phyloP scores from a whole-genome alignment of 2,329 filamentous ascomycete species.

The Fusarium protoensiforme region DNA sequence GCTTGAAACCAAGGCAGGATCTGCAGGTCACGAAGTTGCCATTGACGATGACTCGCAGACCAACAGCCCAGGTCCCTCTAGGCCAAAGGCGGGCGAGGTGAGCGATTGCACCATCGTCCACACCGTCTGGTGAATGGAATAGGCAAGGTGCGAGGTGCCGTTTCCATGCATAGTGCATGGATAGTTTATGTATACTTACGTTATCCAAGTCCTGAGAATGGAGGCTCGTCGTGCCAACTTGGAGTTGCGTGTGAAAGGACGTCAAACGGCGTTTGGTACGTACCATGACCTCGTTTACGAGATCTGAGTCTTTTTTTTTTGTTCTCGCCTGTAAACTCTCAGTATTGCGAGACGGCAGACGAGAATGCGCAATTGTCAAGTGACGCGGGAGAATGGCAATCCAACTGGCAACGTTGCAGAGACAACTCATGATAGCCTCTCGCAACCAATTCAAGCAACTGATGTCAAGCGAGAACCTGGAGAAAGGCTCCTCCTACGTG shows the following conservation, averaged over 20 bases:
- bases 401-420: constrained; percentile 3
- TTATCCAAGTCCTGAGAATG: constrained; percentile 30
- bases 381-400: not conserved
- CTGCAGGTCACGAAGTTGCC: constrained; percentile 40
- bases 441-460: constrained; percentile 11
- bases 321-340: not conserved
- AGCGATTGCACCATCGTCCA: constrained; percentile 34
- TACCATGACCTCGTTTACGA: not conserved
- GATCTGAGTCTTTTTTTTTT: not conserved
- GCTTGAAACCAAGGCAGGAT: constrained; percentile 37
- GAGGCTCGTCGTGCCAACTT: constrained; percentile 24
- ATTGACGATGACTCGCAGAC: constrained; percentile 42
- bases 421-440: constrained; percentile 11
- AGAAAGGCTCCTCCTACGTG: constrained; percentile 27
- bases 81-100: constrained; percentile 34
- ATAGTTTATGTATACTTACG: constrained; percentile 34
- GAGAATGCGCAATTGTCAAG: not conserved
- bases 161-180: constrained; percentile 32
- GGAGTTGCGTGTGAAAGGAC: constrained; percentile 9
- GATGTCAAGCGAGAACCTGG: constrained; percentile 37
- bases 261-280: not conserved
- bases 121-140: constrained; percentile 32
- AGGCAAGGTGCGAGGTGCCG: constrained; percentile 28
- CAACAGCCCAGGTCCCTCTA: not conserved
- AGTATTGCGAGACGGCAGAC: not conserved